phyloP scores from a whole-genome alignment of 306 rosid species.

The Cicer pinnatifidum region DNA sequence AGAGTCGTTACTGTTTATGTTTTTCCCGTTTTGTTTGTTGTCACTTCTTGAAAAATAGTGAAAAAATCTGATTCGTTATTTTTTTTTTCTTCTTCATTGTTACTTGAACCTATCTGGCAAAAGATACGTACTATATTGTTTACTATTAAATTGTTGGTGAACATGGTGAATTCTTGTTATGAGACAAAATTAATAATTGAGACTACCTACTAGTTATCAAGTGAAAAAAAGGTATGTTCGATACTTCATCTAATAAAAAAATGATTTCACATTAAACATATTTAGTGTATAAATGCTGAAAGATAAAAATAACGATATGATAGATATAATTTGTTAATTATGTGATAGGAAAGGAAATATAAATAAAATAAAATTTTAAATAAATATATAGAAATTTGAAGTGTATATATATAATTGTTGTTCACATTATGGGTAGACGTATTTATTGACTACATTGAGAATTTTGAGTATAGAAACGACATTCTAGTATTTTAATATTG shows the following conservation, averaged over 20 bases:
- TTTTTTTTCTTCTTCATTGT: conserved; percentile 32
- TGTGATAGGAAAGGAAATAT: too few species aligned
- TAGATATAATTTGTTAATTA: too few species aligned
- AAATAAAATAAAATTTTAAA: too few species aligned
- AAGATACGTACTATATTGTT: conserved; percentile 12
- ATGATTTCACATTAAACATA: neutral
- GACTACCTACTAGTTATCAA: neutral
- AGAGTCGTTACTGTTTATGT: neutral
- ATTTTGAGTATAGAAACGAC: conserved; percentile 39
- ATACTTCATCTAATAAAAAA: neutral
- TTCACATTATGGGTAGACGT: conserved; percentile 3
- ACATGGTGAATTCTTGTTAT: conserved; percentile 21
- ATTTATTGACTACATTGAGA: conserved; percentile 37
- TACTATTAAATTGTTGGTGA: conserved; percentile 35
- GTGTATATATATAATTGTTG: too few species aligned
- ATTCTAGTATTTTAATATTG: conserved; percentile 32
- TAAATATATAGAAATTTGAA: too few species aligned
- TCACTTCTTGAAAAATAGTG: conserved; percentile 23
- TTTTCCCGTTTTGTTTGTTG: conserved; percentile 24
- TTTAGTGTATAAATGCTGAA: too few species aligned
- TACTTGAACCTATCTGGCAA: conserved; percentile 34
- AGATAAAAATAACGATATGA: too few species aligned
- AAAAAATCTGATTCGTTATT: conserved; percentile 20
- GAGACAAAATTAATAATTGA: conserved; percentile 48
- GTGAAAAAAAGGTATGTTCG: neutral